Conservation (phyloP, 306 rosid genomes). For the Sicyos baderoa region DNA sequence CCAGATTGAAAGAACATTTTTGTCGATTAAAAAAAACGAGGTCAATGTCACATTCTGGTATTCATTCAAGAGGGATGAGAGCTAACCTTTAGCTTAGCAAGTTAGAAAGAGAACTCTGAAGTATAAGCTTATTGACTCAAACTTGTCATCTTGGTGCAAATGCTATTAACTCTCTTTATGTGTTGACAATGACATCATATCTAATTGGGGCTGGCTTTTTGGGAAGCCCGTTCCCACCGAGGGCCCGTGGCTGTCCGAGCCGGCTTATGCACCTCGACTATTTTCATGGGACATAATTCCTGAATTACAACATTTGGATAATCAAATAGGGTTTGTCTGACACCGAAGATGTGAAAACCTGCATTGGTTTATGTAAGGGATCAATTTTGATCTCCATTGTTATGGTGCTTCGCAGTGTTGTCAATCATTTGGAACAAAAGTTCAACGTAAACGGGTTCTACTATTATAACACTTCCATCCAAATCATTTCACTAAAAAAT, state of each 20-base stretch:
- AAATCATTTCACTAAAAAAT: not conserved
- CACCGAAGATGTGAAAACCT: not conserved
- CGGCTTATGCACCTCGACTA: no score
- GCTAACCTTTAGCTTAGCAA: not conserved
- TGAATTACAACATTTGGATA: no score
- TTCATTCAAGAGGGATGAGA: conserved; percentile 8
- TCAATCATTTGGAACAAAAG: not conserved
- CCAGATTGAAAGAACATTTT: not conserved
- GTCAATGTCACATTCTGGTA: not conserved
- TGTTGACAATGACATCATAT: not conserved
- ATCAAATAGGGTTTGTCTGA: not conserved
- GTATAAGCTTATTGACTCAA: not conserved
- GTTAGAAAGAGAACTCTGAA: conserved; percentile 7
- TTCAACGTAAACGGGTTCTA: not conserved
- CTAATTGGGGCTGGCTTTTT: no score
- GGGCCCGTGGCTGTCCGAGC: not conserved
- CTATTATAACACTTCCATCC: not conserved
- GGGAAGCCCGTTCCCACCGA: no score
- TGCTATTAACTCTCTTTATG: not conserved
- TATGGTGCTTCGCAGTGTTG: not conserved
- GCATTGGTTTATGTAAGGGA: not conserved
- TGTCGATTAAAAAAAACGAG: not conserved
- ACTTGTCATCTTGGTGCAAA: no score
- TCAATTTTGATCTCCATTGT: conserved; percentile 3
- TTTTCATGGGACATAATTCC: no score